Conservation (phyloP, 148 eudicot genomes). For the Vaccinium corymbosum region DNA sequence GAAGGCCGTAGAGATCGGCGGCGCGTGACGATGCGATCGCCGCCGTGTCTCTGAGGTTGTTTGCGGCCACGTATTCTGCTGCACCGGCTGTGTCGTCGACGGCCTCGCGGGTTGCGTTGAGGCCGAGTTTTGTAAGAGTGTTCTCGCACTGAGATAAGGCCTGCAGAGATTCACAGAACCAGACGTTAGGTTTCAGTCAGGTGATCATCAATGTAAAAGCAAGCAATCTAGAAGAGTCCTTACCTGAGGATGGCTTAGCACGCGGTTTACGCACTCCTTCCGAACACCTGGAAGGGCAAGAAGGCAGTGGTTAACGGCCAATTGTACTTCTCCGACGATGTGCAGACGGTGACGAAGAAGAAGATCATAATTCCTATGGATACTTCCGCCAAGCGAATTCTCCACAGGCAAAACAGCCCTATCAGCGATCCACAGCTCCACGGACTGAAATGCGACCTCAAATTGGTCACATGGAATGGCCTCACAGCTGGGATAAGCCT, state of each 20-base stretch:
- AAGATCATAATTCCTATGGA: constrained; percentile 67
- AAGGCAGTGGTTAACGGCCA: constrained; percentile 86
- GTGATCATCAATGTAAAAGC: too few species aligned
- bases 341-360: constrained; percentile 61
- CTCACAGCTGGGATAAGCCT: constrained; percentile 78
- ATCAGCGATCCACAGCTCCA: constrained; percentile 78
- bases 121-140: constrained; percentile 64
- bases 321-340: constrained; percentile 50
- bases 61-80: constrained; percentile 63
- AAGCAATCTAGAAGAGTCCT: not conserved
- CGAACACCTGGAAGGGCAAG: constrained; percentile 72
- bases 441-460: constrained; percentile 90
- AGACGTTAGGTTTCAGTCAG: too few species aligned
- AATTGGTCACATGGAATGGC: constrained; percentile 92
- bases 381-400: constrained; percentile 67
- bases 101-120: constrained; percentile 73
- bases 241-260: constrained; percentile 69
- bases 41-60: constrained; percentile 68
- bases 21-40: constrained; percentile 89
- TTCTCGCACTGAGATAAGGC: constrained; percentile 88
- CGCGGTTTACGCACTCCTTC: constrained; percentile 61
- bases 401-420: constrained; percentile 68
- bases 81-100: constrained; percentile 94
- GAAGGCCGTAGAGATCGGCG: constrained; percentile 73
- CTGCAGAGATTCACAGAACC: constrained; percentile 30